Evolutionary conservation across 1,284 basidiomycete species (phyloP).

Genomic region (Ceratobasidium sp.): DNA sequence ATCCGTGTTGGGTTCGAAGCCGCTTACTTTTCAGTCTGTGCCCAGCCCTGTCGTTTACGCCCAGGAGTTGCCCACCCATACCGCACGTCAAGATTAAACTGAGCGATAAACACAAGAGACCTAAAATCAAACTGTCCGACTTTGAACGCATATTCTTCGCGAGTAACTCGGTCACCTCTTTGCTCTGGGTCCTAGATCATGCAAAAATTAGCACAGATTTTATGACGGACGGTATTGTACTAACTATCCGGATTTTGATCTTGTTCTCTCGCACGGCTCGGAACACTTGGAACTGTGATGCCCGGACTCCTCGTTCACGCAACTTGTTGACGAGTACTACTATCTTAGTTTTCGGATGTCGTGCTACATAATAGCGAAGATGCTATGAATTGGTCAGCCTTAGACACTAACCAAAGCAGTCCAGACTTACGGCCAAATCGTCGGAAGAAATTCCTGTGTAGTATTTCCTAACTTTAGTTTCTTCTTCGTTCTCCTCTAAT

Average conservation of each 20-base stretch:
- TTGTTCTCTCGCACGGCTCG: background rate
- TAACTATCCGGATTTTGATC: background rate
- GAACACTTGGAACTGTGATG: conserved; percentile 9
- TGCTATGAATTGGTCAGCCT: background rate
- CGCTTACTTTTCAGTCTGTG: conserved; percentile 6
- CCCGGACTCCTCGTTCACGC: no score
- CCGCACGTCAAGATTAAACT: background rate
- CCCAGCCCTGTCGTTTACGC: background rate
- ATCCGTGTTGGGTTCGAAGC: no score
- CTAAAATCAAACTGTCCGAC: background rate
- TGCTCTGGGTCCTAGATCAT: no score
- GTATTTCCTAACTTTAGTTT: no score
- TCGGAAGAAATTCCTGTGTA: background rate
- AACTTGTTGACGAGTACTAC: background rate
- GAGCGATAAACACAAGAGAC: conserved; percentile 13
- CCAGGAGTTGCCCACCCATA: background rate
- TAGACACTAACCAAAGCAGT: background rate
- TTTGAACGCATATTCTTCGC: background rate
- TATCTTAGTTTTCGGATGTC: background rate
- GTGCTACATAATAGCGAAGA: background rate
- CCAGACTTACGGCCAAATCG: background rate
- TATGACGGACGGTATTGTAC: background rate
- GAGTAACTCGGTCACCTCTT: background rate
- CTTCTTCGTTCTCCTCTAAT: no score
- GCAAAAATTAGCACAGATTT: no score